Evolutionary conservation across 768 basidiomycete species (phyloP), one percentile per base, ranked within the genome.

Genomic region (Tricholoma sp.): DNA sequence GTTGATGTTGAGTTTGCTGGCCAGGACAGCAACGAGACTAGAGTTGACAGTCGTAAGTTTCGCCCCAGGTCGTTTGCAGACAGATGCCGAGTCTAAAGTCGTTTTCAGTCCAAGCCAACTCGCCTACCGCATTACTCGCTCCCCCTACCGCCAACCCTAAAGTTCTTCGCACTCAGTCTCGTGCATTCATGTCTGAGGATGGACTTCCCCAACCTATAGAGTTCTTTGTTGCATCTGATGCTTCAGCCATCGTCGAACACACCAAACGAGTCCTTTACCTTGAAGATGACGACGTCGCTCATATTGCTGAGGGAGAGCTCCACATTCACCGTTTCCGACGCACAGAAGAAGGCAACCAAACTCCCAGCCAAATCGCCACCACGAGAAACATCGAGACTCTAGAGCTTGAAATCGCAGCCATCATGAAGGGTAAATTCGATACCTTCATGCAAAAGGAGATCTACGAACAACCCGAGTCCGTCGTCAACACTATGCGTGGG

Each of bases 361-460:
- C 82, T 11, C 77, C 86, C 17, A 77, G 81, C 37, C 82, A 82
- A 61, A 70, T 78, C 49, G 84, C 85, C 32, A 68, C 91, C 24
- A 96, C 94, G 33, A 91, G 97, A 62, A 93, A 84, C 61, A 98
- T 99, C 72, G 97, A 98, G 77, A 97, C 94, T 5, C 85, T 99
- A 63, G 97, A 98, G 75, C 86, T 99, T 61, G 97, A 99, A 74
- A 84, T 99, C 47, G 96, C 96, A n/a, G 97, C 96, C 63, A 98
- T 99, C 77, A 98, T 98, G 97, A 99, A 99, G 82, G 97, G 97
- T 69, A 93, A 94, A 73, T 99, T 98, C 70, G 93, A 93, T 69
- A 95, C 96, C 69, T 99, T 99, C 77, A 99, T 99, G 97, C 96
- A 98, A 72, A 99, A 99, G 78, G 97, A 99, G 74, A 98, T 98